Evolutionary conservation across 108 stramenopile genomes (phyloP), one percentile per base, ranked within the genome.

Genomic region (Discostella pseudostelligera): DNA sequence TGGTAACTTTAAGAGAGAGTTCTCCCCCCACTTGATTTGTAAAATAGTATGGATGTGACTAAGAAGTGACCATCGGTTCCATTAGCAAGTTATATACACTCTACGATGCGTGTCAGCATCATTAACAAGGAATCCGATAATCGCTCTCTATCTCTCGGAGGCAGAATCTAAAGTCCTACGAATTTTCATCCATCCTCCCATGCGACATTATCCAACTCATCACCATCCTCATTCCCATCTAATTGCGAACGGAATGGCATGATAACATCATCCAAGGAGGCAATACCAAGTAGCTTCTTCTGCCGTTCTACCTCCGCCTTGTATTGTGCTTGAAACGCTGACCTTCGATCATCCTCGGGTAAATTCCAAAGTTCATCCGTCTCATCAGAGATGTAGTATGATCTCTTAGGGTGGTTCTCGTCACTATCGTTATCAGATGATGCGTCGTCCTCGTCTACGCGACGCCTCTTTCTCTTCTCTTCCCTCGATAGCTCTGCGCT

Each of bases 281-380:
- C 25, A 22, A 77, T 42, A 0, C 76, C 76, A 63, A 77, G 49
- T 12, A 76, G 67, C 11, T 71, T 69, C 39, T 77, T 81, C 62
- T 74, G 90, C 29, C 89, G 75, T 26, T 67, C 75, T 29, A 91
- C 76, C 72, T 91, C 87, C 32, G 78, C 69, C 59, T 86, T 86
- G 67, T 94, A 94, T 10, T 83, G 81, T 13, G 87, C 72, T 67
- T 86, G 86, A 65, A 94, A 94, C 2, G 84, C 76, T 12, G 78
- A 72, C 56, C 67, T 76, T 13, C 89, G 76, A 26, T 80, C 77
- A 35, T 88, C 82, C 54, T 94, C 93, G 9, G 82, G 69, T 67
- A 84, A 70, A 59, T 72, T 58, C 25, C 73, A 59, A 5, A 74
- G 70, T 45, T 79, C 71, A 35, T 80, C 79, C 10, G 80, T 81